Evolutionary conservation across 1,139 yeast species (phyloP).

Genomic region (Kurtzmaniella natalensis): DNA sequence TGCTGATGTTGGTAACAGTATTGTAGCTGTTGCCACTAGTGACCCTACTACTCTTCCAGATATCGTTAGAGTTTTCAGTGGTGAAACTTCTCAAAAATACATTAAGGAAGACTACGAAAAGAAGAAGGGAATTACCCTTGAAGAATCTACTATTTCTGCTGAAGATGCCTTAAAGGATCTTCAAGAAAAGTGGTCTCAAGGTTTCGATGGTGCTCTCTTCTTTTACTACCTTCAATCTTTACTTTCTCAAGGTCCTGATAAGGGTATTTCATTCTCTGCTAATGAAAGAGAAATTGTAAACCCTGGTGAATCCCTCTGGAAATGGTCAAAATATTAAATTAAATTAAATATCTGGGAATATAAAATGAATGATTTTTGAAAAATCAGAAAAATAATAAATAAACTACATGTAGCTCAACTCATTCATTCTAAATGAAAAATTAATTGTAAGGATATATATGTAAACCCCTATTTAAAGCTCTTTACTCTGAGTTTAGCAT

Average conservation of each 20-base stretch:
- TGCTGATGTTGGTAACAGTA: slow-evolving; percentile 36
- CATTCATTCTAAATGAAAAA: too few species aligned
- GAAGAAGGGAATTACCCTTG: slow-evolving; percentile 31
- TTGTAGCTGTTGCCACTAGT: slow-evolving; percentile 39
- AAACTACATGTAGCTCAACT: too few species aligned
- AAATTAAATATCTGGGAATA: too few species aligned
- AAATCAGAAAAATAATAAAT: too few species aligned
- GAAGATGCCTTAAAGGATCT: slow-evolving; percentile 32
- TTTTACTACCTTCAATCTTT: slow-evolving; percentile 28
- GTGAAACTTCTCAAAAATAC: slow-evolving; percentile 31
- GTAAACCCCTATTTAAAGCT: too few species aligned
- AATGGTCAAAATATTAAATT: slow-evolving; percentile 39
- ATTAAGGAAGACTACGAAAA: slow-evolving; percentile 39
- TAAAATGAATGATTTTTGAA: too few species aligned
- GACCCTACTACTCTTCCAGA: slow-evolving; percentile 42
- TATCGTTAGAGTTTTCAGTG: slow-evolving; percentile 39
- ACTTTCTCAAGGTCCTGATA: slow-evolving; percentile 31
- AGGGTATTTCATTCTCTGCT: slow-evolving; percentile 28
- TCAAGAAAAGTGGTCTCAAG: slow-evolving; percentile 23
- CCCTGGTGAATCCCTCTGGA: slow-evolving; percentile 50
- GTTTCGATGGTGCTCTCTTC: slow-evolving; percentile 22
- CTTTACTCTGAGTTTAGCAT: too few species aligned
- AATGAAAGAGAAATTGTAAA: slow-evolving; percentile 49
- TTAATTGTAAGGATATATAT: too few species aligned
- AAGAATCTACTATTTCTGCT: slow-evolving; percentile 19